Base-by-base conservation (phyloP, 2,329 filamentous ascomycete genomes). In the Lachnellula subtilissima region DNA sequence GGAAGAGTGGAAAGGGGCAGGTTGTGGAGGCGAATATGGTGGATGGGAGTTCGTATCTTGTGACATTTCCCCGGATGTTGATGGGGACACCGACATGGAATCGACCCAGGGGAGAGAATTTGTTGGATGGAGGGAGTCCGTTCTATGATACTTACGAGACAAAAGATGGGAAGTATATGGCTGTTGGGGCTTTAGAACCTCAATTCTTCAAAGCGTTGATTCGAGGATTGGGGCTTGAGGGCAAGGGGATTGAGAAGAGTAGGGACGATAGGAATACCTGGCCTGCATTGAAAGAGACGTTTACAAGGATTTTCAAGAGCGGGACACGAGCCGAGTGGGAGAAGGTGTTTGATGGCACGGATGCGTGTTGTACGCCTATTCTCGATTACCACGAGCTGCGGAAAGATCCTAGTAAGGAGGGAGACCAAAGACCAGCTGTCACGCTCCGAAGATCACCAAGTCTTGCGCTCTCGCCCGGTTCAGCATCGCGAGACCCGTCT, bases 11-110 rank as follows among this genome's bases (percentile, higher is more conserved):
- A 0, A 75, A 74, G 2, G 93, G 93, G 0, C 93, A 97, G 73
- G 86, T 97, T 12, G 91, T 97, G 8, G 91, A 97, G 74, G 90
- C 89, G 15, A 97, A 96, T 72, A 97, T 97, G 93, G 93, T 97
- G 12, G 93, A 97, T 74, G 93, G 93, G 8, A 83, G 82, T 22
- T 82, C 85, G 37, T 93, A 93, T 71, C 75, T 97, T 25, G 86
- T 87, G 1, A 87, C 85, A 0, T 93, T 93, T 74, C 86, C 89
- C 51, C 79, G 93, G 36, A 75, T 95, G 58, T 77, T 78, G 28
- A 76, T 79, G 59, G 85, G 86, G 68, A 85, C 77, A 6, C 78
- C 81, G 0, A 69, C 85, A 40, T 92, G 90, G 77, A 70, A 76
- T 63, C 71, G 71, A 3, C 78, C 82, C 25, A 77, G 92, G 49